These are phyloP conservation scores for Penicillium coprophilum DNA, from an alignment of 495 filamentous ascomycete species.

Conservation along the genomic window DNA sequence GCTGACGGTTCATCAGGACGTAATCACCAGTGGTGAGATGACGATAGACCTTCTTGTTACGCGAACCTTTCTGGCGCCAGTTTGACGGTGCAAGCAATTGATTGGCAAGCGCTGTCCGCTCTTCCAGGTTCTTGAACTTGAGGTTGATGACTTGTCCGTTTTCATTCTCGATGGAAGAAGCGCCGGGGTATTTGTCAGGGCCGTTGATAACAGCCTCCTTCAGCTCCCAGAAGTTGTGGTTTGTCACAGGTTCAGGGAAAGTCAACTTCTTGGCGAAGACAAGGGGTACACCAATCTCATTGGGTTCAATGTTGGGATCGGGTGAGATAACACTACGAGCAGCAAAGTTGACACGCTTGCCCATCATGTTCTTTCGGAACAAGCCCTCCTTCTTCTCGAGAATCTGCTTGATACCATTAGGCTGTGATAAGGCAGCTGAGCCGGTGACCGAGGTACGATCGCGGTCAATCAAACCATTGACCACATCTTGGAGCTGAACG, in stretches of 20 bases:
- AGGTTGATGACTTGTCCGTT: slow-evolving; percentile 88
- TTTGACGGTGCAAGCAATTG: slow-evolving; percentile 87
- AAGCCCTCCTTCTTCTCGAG: slow-evolving; percentile 98
- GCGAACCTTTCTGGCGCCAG: slow-evolving; percentile 67
- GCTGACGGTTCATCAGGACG: slow-evolving; percentile 98
- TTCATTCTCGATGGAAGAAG: slow-evolving; percentile 92
- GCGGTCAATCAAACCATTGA: slow-evolving; percentile 87
- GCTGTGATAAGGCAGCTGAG: slow-evolving; percentile 46
- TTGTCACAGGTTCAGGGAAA: slow-evolving; percentile 95
- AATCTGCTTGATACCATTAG: slow-evolving; percentile 88
- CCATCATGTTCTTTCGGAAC: slow-evolving; percentile 99
- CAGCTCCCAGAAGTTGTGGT: slow-evolving; percentile 92
- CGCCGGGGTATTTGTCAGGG: slow-evolving; percentile 89
- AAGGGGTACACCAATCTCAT: slow-evolving; percentile 95
- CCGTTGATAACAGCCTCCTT: slow-evolving; percentile 97
- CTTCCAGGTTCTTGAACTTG: slow-evolving; percentile 78
- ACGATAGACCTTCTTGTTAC: slow-evolving; percentile 95
- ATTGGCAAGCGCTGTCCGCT: slow-evolving; percentile 82
- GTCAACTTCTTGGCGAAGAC: slow-evolving; percentile 96
- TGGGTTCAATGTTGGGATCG: slow-evolving; percentile 97
- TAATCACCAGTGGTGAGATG: slow-evolving; percentile 96
- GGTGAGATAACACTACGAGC: slow-evolving; percentile 97
- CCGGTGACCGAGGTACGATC: slow-evolving; percentile 80
- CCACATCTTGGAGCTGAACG: slow-evolving; percentile 78
- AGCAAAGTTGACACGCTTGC: slow-evolving; percentile 98